These are phyloP conservation scores for Cladorrhinum sp. DNA, from an alignment of 2,329 filamentous ascomycete species.

Conservation along the genomic window DNA sequence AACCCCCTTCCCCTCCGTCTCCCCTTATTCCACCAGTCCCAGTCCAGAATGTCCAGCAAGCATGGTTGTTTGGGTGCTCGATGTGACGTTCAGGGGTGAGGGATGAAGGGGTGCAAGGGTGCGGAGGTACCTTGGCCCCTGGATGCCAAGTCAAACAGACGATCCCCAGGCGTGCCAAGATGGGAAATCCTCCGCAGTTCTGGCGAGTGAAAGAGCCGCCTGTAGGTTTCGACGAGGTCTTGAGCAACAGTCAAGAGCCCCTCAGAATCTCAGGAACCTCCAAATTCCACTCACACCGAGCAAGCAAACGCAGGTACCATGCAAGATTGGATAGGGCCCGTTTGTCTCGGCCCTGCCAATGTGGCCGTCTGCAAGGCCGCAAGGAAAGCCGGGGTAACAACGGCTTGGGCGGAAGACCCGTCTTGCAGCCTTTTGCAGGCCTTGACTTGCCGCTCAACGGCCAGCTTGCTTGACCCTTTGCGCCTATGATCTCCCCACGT, in stretches of 20 bases:
- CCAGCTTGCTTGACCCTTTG: not conserved
- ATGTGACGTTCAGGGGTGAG: conserved; percentile 16
- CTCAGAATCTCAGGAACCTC: not conserved
- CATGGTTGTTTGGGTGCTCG: conserved; percentile 13
- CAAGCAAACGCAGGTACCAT: not conserved
- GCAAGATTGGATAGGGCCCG: no score
- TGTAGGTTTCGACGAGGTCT: conserved; percentile 20
- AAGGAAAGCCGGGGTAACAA: not conserved
- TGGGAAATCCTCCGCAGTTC: conserved; percentile 16
- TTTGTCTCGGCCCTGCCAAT: no score
- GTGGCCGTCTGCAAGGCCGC: not conserved
- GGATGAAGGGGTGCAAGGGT: conserved; percentile 7
- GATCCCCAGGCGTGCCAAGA: conserved; percentile 19
- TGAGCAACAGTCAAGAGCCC: conserved; percentile 20
- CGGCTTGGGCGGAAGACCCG: not conserved
- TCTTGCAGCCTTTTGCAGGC: not conserved
- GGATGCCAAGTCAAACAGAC: conserved; percentile 27
- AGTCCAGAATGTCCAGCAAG: not conserved
- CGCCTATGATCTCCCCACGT: not conserved
- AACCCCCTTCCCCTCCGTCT: conserved; percentile 8
- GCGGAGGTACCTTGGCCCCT: conserved; percentile 8
- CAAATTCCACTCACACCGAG: not conserved
- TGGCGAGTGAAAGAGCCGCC: conserved; percentile 13
- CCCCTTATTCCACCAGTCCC: not conserved
- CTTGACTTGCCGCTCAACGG: not conserved